Evolutionary conservation across 768 basidiomycete species (phyloP), one percentile per base, ranked within the genome.

Genomic region (Tulasnella sp.): DNA sequence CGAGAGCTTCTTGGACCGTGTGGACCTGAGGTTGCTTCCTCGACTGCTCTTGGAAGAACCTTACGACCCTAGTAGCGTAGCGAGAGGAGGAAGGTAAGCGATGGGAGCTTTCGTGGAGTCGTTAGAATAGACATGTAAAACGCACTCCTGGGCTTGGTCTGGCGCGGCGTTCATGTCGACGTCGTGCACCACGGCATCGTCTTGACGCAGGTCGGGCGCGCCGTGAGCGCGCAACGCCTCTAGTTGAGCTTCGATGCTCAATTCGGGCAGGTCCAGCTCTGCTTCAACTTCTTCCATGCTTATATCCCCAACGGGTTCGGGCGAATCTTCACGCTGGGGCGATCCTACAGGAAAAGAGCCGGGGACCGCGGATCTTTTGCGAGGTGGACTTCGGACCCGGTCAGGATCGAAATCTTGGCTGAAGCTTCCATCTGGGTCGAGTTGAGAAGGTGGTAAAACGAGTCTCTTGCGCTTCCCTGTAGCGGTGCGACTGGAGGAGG

Each of bases 91-190:
- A 32, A 26, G 3, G 32, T 75, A 48, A 75, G 51, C 2, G 46
- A 18, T 6, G 35, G 3, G 71, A 73, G 42, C 9, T 46, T 13
- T 13, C 40, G 40, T 40, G 40, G 6, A 40, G 11, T 44, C 32
- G 16, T 40, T n/a, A 32, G 9, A 3, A 23, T n/a, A 37, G 44
- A 55, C 18, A 35, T 75, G 29, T 5, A 39, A 39, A 32, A 16
- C 75, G 23, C 40, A 76, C 75, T 76, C 75, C 11, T 57, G 57
- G 4, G 48, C 51, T 42, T 76, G 75, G 55, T 76, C 75, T 5
- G 55, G 29, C 3, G 48, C 55, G 32, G 55, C 75, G 35, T 69
- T 74, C 44, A 32, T 39, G 57, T 76, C 75, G 42, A 76, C 26
- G 37, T 76, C 51, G 46, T 32, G 55, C 1, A 44, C 44, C 4